Base-by-base conservation (phyloP, 2,329 filamentous ascomycete genomes). In the Colletotrichum sp. region DNA sequence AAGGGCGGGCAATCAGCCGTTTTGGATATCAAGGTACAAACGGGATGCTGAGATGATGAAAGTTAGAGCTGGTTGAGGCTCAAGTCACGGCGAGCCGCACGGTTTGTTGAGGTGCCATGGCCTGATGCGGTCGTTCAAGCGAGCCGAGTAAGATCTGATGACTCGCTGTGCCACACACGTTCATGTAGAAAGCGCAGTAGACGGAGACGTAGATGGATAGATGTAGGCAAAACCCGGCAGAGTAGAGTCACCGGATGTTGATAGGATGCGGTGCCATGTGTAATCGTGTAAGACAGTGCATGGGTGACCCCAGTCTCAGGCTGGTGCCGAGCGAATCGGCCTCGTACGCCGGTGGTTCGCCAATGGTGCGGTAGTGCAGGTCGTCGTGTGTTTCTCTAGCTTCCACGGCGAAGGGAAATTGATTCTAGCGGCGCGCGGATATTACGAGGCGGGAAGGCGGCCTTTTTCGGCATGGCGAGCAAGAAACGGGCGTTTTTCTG, bases 1-100 rank as follows among this genome's bases (percentile, higher is more conserved):
- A 81, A 89, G 79, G 82, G 83, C 2, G 90, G 90, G 0, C 85
- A 87, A 79, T 85, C 87, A 8, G 89, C 90, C 0, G 90, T 92
- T 5, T 73, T 92, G 66, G 90, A 91, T 80, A 87, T 85, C 84
- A 88, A 88, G 83, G 86, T 90, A n/a, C 84, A 82, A 6, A 77
- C 85, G 32, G 86, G 86, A 22, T 89, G 86, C 75, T 90, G 80
- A 55, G 48, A 6, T 18, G 60, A 32, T 43, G 25, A 30, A 36
- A 28, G 30, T 34, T 7, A 39, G 4, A 22, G 60, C 12, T 22
- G 32, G 12, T 13, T 61, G 58, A 36, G 58, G 58, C 58, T 22
- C 27, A 61, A 61, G 22, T 13, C 27, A 58, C 13, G 22, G 13
- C 5, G 55, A 58, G 55, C 55, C 55, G 55, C 55, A n/a, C 13